Evolutionary conservation across 2,329 filamentous ascomycete species (phyloP), one percentile per base, ranked within the genome.

Genomic region (Talaromyces marneffei): DNA sequence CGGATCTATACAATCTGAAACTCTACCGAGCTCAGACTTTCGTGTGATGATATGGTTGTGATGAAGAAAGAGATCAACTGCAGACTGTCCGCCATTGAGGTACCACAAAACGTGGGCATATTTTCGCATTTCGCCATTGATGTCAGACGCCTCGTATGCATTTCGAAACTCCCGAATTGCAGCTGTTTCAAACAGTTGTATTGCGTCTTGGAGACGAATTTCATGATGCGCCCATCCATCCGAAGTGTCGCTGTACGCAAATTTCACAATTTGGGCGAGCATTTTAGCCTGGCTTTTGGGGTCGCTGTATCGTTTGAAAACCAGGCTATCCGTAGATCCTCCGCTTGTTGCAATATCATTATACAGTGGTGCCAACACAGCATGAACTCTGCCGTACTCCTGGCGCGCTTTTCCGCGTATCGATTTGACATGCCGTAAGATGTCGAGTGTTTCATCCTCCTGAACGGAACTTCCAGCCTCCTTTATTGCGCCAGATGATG

Each of bases 121-220:
- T 70, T 89, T 85, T 67, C 84, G 86, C 93, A 97, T 97, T 59
- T 87, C 83, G 2, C 91, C 92, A 66, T 96, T 89, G 59, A 95
- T 86, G 72, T 99, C 93, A 78, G 89, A 90, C 46, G 86, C 87
- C 72, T 94, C 91, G 66, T 95, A 96, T 3, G 91, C 94, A 70
- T 94, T 89, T 74, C 95, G 90, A 67, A 99, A 99, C 73, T 99
- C 94, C 54, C 89, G 85, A 57, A 97, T 78, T 3, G 95, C 92
- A 3, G 92, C 92, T 61, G 88, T 92, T 76, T 97, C 93, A 69
- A 99, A 99, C 62, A 94, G 87, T 39, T 83, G 83, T 66, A 88
- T 85, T 83, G 95, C 92, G 25, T 82, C 83, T 39, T 84, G 80
- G 20, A 99, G 78, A 70, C 88, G 90, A 64, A 89, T 85, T 68